Evolutionary conservation across 2,329 filamentous ascomycete genomes (phyloP), one percentile per base, ranked within the genome.

Genomic region (Sporothrix globosa): DNA sequence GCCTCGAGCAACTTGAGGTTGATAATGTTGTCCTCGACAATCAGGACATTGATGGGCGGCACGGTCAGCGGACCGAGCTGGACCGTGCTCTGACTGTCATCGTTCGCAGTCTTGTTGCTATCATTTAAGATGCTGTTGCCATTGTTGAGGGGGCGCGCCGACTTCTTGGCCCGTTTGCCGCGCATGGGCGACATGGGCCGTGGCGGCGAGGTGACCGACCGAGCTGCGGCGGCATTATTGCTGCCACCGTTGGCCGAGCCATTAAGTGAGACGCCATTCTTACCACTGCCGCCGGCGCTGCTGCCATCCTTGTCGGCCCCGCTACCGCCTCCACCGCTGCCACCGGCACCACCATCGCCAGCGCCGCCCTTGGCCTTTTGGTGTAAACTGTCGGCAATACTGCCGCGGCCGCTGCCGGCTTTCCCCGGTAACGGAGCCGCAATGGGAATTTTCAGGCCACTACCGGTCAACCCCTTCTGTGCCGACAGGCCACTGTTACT

Each of bases 21-120:
- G 85, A 99, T 98, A 73, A 96, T 93, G 80, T 99, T 99, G 82
- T 99, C 96, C 82, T 99, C 96, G 17, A 99, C 96, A 72, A 99
- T 97, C 56, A 99, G 85, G 9, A 98, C 94, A 75, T 97, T 98
- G 82, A 99, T 98, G 1, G 96, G 95, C 9, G 96, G 96, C 0
- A 98, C 93, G 75, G 95, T 93, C 39, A 97, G 86, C 76, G 92
- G 85, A 41, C 87, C 89, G 4, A 89, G 84, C 34, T 86, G 86
- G 72, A 91, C 77, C 14, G 78, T 80, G 1, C 27, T 41, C 34
- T 27, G 13, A 34, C 17, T 54, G 48, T 30, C 46, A 2, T 52
- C n/a, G 27, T 27, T 58, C 19, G 50, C 17, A 5, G 19, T 39
- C 7, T 39, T 54, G 50, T n/a, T 46, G 48, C n/a, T 46, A 34